These are phyloP conservation scores for Salix koriyanagi DNA, from an alignment of 345 rosid species.

Conservation along the genomic window DNA sequence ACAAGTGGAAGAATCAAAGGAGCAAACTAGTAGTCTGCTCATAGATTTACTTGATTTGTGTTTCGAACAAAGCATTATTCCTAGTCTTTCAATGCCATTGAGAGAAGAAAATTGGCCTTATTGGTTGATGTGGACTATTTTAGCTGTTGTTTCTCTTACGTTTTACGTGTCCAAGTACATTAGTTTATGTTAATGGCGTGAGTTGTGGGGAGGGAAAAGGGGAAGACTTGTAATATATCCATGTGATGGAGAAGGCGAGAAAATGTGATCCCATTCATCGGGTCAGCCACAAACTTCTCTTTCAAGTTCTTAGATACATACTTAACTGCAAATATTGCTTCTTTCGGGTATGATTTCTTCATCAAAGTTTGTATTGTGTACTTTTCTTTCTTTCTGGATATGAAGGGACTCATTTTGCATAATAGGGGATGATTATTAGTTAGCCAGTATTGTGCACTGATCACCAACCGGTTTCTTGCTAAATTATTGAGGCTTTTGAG, in stretches of 20 bases:
- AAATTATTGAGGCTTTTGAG: too few species aligned
- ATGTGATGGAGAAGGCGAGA: not conserved
- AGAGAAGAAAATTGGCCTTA: not conserved
- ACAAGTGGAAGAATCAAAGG: too few species aligned
- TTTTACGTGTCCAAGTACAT: not conserved
- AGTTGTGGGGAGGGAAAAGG: slow-evolving; percentile 6
- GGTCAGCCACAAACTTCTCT: not conserved
- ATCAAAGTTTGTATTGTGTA: not conserved
- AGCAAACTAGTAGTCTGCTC: too few species aligned
- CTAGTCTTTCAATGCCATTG: too few species aligned
- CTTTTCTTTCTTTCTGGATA: not conserved
- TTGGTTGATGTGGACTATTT: too few species aligned
- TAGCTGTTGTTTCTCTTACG: not conserved
- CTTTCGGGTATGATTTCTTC: not conserved
- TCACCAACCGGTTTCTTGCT: too few species aligned
- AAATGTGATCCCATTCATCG: not conserved
- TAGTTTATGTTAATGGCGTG: not conserved
- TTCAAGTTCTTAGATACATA: too few species aligned
- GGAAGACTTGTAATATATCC: not conserved
- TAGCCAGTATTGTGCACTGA: too few species aligned
- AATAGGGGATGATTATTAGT: too few species aligned
- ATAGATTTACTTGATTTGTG: too few species aligned
- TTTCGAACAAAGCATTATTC: too few species aligned
- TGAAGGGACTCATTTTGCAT: not conserved
- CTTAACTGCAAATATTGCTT: not conserved